Evolutionary conservation across 177 flowering plant genomes (phyloP).

Genomic region (Vitis hybrid): DNA sequence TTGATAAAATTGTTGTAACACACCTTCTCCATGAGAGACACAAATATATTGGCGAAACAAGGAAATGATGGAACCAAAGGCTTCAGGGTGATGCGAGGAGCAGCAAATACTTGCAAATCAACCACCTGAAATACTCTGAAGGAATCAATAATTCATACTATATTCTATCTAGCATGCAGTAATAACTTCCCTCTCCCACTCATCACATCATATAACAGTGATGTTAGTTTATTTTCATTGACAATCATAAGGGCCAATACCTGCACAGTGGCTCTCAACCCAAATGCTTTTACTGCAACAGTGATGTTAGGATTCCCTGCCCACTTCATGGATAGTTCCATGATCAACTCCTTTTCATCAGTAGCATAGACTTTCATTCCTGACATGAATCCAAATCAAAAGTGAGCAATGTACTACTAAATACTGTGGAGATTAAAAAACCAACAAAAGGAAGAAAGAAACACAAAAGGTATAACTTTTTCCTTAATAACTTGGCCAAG

Average conservation of each 20-base stretch:
- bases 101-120: slow-evolving; percentile 94
- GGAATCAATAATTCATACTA: slow-evolving; percentile 11
- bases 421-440: not conserved
- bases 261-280: slow-evolving; percentile 87
- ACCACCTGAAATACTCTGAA: slow-evolving; percentile 58
- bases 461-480: not conserved
- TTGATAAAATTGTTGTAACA: not conserved
- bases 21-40: slow-evolving; percentile 98
- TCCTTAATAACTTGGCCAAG: not conserved
- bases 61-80: slow-evolving; percentile 93
- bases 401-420: not conserved
- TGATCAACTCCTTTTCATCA: slow-evolving; percentile 94
- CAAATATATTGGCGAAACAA: slow-evolving; percentile 81
- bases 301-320: slow-evolving; percentile 90
- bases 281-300: slow-evolving; percentile 81
- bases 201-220: not conserved
- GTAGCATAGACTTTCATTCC: slow-evolving; percentile 93
- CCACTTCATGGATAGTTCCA: slow-evolving; percentile 90
- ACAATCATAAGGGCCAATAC: slow-evolving; percentile 25
- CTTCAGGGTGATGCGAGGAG: slow-evolving; percentile 93
- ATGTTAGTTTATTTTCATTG: not conserved
- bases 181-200: not conserved
- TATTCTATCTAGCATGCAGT: not conserved
- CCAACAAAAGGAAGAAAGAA: not conserved
- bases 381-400: slow-evolving; percentile 20